Evolutionary conservation across 345 rosid species (phyloP).

Genomic region (Brassica carinata): DNA sequence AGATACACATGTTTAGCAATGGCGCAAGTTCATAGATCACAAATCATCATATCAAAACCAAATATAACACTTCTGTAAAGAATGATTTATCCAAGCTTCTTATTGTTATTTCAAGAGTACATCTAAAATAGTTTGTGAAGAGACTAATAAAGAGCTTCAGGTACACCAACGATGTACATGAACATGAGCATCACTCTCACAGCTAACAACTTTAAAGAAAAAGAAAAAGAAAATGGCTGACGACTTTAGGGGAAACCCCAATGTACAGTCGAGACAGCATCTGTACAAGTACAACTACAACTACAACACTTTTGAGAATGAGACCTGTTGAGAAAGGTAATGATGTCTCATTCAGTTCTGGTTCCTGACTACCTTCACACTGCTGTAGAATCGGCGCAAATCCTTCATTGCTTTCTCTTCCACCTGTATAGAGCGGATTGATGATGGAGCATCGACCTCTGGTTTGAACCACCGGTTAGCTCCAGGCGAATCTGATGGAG

Average conservation of each 20-base stretch:
- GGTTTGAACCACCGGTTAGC: constrained; percentile 95
- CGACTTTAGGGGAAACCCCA: not conserved
- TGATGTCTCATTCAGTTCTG: constrained; percentile 39
- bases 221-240: not conserved
- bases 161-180: constrained; percentile 33
- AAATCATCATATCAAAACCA: not conserved
- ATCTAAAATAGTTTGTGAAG: constrained; percentile 26
- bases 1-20: not conserved
- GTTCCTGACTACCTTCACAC: constrained; percentile 77
- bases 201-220: constrained; percentile 7
- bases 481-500: constrained; percentile 83
- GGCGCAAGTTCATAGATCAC: not conserved
- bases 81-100: not conserved
- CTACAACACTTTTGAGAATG: constrained; percentile 33
- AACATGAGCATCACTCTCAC: constrained; percentile 6
- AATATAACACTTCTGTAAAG: not conserved
- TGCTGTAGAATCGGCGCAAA: constrained; percentile 83
- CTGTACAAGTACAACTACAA: constrained; percentile 28
- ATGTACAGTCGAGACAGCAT: constrained; percentile 34
- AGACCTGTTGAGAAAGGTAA: constrained; percentile 1
- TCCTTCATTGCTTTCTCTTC: constrained; percentile 98
- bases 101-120: not conserved
- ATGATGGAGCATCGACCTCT: constrained; percentile 66
- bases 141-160: constrained; percentile 20
- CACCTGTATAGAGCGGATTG: constrained; percentile 85